Conservation (phyloP, 176 grass and related monocot genomes). For the Aegilops tauschii region DNA sequence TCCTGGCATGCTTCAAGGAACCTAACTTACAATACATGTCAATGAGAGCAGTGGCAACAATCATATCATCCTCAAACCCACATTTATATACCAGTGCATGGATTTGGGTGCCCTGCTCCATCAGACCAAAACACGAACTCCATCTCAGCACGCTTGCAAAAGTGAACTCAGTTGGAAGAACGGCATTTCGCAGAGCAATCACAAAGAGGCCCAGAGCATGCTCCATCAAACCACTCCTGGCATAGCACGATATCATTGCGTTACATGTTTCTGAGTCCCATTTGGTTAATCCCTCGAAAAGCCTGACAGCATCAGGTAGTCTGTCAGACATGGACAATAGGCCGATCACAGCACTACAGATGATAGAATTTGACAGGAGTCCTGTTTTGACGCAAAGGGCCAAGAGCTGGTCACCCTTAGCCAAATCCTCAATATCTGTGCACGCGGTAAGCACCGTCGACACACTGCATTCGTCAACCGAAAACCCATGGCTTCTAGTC, state of each 20-base stretch:
- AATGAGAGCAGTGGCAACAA: constrained; percentile 60
- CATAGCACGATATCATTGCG: constrained; percentile 66
- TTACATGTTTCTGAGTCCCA: constrained; percentile 74
- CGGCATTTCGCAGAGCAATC: constrained; percentile 47
- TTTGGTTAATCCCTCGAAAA: constrained; percentile 50
- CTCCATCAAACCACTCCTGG: constrained; percentile 56
- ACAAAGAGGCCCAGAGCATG: constrained; percentile 60
- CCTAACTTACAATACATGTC: constrained; percentile 94
- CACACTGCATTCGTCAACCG: constrained; percentile 55
- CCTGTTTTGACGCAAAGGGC: constrained; percentile 64
- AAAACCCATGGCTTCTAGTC: constrained; percentile 53
- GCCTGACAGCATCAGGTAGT: constrained; percentile 46
- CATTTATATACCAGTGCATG: constrained; percentile 69
- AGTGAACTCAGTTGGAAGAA: constrained; percentile 73
- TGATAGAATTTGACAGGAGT: constrained; percentile 60
- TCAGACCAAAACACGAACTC: constrained; percentile 63
- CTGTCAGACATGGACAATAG: constrained; percentile 65
- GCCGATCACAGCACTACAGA: constrained; percentile 67
- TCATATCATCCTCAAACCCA: constrained; percentile 62
- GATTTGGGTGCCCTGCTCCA: constrained; percentile 65
- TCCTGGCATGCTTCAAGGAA: constrained; percentile 40
- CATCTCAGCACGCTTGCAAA: constrained; percentile 72
- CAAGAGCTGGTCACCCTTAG: constrained; percentile 71
- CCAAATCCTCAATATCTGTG: constrained; percentile 41
- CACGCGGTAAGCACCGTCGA: constrained; percentile 60